These are phyloP conservation scores for Hymenoscyphus fructigenus DNA, from an alignment of 2,329 filamentous ascomycete genomes.

Conservation along the genomic window DNA sequence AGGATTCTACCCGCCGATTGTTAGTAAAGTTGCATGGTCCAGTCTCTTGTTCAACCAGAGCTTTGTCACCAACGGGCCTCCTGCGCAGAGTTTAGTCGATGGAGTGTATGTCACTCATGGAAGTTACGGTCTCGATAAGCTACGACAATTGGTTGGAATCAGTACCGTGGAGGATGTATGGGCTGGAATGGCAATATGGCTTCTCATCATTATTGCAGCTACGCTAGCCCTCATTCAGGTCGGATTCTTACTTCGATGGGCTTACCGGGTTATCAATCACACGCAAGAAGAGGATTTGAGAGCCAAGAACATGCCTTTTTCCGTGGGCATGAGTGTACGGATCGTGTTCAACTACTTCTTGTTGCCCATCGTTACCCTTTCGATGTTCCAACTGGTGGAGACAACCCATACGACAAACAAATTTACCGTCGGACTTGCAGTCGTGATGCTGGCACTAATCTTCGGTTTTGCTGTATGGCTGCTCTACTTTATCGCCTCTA, in stretches of 20 bases:
- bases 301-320: slow-evolving; percentile 89
- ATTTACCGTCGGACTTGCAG: slow-evolving; percentile 72
- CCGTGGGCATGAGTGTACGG: slow-evolving; percentile 73
- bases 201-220: slow-evolving; percentile 71
- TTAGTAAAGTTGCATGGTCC: slow-evolving; percentile 88
- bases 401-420: slow-evolving; percentile 61
- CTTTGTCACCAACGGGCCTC: slow-evolving; percentile 68
- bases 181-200: slow-evolving; percentile 91
- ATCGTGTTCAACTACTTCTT: slow-evolving; percentile 92
- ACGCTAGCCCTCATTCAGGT: slow-evolving; percentile 71
- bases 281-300: slow-evolving; percentile 83
- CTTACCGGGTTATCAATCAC: slow-evolving; percentile 68
- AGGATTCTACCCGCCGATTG: slow-evolving; percentile 88
- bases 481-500: slow-evolving; percentile 75
- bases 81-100: slow-evolving; percentile 69
- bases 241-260: slow-evolving; percentile 75
- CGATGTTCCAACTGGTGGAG: slow-evolving; percentile 87
- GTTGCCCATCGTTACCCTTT: slow-evolving; percentile 80
- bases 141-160: slow-evolving; percentile 84
- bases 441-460: slow-evolving; percentile 70
- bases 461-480: slow-evolving; percentile 76
- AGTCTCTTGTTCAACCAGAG: slow-evolving; percentile 90
- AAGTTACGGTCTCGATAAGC: slow-evolving; percentile 73
- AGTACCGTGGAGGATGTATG: slow-evolving; percentile 75
- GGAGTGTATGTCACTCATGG: slow-evolving; percentile 83